These are phyloP conservation scores for Nemophila menziesii DNA, from an alignment of 257 asterid species.

Conservation along the genomic window DNA sequence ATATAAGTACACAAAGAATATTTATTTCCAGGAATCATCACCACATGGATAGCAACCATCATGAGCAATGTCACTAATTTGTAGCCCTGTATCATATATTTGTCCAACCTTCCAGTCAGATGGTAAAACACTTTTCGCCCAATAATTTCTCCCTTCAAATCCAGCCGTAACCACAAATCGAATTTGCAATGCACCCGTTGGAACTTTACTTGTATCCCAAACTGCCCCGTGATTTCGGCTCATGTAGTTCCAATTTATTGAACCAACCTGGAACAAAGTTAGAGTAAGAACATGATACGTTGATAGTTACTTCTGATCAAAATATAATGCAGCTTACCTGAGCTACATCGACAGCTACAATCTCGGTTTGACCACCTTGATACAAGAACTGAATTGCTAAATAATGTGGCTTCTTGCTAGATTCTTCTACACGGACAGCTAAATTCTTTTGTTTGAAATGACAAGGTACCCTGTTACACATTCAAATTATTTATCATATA, in stretches of 20 bases:
- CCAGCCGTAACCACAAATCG: neutral
- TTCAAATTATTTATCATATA: no score
- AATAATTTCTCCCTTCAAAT: no score
- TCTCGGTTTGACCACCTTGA: slow-evolving; percentile 85
- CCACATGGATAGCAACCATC: slow-evolving; percentile 62
- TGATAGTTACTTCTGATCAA: no score
- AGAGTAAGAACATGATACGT: no score
- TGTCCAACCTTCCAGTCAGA: neutral
- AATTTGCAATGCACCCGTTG: neutral
- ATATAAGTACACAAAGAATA: no score
- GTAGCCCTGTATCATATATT: slow-evolving; percentile 50
- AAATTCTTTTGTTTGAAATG: slow-evolving; percentile 38
- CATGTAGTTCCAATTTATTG: neutral
- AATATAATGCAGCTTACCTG: no score
- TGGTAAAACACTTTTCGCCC: neutral
- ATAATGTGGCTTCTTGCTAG: slow-evolving; percentile 56
- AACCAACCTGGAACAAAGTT: slow-evolving; percentile 28
- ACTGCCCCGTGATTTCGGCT: neutral
- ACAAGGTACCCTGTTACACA: slow-evolving; percentile 50
- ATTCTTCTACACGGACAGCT: slow-evolving; percentile 60
- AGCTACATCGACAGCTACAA: slow-evolving; percentile 47
- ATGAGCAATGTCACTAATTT: slow-evolving; percentile 60
- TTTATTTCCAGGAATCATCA: slow-evolving; percentile 28
- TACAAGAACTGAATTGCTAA: slow-evolving; percentile 46
- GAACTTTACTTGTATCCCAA: neutral